These are phyloP conservation scores for Rhododendron henanense DNA, from an alignment of 148 eudicot species.

Conservation along the genomic window DNA sequence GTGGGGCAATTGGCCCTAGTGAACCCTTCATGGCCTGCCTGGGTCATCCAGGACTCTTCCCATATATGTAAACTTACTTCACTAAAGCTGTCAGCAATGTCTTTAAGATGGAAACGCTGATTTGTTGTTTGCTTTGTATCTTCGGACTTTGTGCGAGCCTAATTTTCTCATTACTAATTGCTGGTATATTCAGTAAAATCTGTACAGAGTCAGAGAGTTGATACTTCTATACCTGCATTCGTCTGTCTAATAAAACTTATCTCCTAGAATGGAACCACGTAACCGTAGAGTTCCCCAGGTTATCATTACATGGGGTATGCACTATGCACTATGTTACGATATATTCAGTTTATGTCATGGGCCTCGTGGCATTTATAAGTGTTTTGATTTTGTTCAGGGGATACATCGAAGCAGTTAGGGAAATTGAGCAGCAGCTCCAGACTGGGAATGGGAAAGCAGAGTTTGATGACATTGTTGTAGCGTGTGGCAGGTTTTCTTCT, in stretches of 20 bases:
- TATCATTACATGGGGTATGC: not conserved
- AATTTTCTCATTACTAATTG: not conserved
- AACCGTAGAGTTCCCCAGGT: not conserved
- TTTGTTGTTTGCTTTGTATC: not conserved
- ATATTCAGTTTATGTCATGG: not conserved
- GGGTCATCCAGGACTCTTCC: not conserved
- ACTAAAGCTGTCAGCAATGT: not conserved
- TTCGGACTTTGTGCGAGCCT: not conserved
- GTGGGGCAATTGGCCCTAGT: not conserved
- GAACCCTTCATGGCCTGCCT: not conserved
- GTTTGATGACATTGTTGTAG: conserved; percentile 93
- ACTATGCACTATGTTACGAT: not conserved
- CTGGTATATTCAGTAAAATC: not conserved
- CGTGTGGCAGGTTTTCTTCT: conserved; percentile 83
- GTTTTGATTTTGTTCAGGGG: conserved; percentile 56
- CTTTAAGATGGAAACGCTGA: not conserved
- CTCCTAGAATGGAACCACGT: not conserved
- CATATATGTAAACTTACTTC: not conserved
- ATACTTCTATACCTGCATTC: not conserved
- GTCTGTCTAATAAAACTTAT: not conserved
- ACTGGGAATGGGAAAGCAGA: conserved; percentile 24
- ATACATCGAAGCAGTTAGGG: conserved; percentile 85
- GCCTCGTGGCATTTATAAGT: not conserved
- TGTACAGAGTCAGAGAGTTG: not conserved
- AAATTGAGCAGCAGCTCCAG: conserved; percentile 74